Base-by-base conservation (phyloP, 2,329 filamentous ascomycete genomes). In the Aspergillus flavus region DNA sequence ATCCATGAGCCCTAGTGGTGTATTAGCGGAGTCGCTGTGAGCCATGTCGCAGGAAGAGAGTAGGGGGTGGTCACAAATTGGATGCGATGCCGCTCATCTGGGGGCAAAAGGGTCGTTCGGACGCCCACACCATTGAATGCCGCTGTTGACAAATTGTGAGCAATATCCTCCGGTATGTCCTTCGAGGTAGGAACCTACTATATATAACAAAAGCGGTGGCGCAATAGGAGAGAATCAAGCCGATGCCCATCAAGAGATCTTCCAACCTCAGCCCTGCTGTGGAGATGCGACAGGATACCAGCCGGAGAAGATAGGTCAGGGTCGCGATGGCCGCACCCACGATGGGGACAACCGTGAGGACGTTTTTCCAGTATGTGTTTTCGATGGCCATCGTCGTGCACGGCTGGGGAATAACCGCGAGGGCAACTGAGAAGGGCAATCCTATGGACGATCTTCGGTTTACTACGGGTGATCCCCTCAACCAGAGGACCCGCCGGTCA, bases 91-190 rank as follows among this genome's bases (percentile, higher is more conserved):
- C 64, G 56, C 32, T 60, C 59, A 50, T 64, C 53, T 6, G 16
- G 34, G 5, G 64, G 64, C 19, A 66, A 46, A 11, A 41, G 23
- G 2, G n/a, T 12, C 2, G 58, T 23, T 11, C 56, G 28, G 19
- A 64, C 30, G 3, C 64, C 64, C 6, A 66, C 59, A 21, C 64
- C 64, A 54, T 66, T 66, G 46, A 64, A 66, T 1, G 64, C 64
- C 9, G 58, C 64, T 63, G 43, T 26, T 53, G 41, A n/a, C 16
- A 2, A 34, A 36, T 10, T 6, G 19, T 54, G 23, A 28, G 48
- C 6, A 46, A 21, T 12, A 19, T 4, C 16, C 9, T 28, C 7
- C 6, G 14, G 9, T 19, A 30, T 19, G 12, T 12, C 6, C 12
- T 16, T 9, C 23, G 2, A 32, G 28, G 2, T 26, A 9, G 4